Base-by-base conservation (phyloP, 176 grass and related monocot species). In the Oryza rufipogon region DNA sequence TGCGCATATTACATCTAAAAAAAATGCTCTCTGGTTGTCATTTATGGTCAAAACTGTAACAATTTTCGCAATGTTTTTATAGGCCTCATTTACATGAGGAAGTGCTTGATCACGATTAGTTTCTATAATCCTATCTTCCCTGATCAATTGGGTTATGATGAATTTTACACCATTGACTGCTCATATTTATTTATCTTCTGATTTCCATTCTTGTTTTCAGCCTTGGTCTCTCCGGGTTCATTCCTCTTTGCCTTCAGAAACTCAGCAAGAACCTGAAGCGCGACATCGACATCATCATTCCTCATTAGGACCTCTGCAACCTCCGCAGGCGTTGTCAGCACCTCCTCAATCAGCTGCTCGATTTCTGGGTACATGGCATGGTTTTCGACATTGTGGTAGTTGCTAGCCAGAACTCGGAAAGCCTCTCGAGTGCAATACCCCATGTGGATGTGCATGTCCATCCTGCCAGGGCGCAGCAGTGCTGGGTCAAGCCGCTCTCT, bases 381-480 rank as follows among this genome's bases (percentile, higher is more conserved):
- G 32, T 77, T 75, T 14, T 87, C 51, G 23, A 82, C 64, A 6
- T 28, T 82, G 79, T 87, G 86, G 65, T 87, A 87, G 72, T 87
- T 82, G 16, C 38, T 76, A n/a, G 86, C 86, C 64, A 87, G 71
- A 25, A 76, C 69, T 54, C 64, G 13, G 47, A 87, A 87, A 1
- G 85, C 75, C 47, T 87, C 85, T 17, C 34, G 8, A 4, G 47
- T 87, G 85, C 85, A 87, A 36, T 87, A 87, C 0, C 85, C 78
- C 85, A 81, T 81, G 19, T 87, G 71, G 47, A 87, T 70, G 78
- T 87, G 78, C 85, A 87, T 87, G 64, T 87, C 85, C 85, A 87
- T 87, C 78, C 85, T 81, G 49, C 85, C 85, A 6, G 85, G 85
- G 5, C 78, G 78, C 71, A 87, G 26, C 14, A 87, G 9, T 17